Evolutionary conservation across 2,329 filamentous ascomycete species (phyloP), one percentile per base, ranked within the genome.

Genomic region (Drechslerella coelobrocha): DNA sequence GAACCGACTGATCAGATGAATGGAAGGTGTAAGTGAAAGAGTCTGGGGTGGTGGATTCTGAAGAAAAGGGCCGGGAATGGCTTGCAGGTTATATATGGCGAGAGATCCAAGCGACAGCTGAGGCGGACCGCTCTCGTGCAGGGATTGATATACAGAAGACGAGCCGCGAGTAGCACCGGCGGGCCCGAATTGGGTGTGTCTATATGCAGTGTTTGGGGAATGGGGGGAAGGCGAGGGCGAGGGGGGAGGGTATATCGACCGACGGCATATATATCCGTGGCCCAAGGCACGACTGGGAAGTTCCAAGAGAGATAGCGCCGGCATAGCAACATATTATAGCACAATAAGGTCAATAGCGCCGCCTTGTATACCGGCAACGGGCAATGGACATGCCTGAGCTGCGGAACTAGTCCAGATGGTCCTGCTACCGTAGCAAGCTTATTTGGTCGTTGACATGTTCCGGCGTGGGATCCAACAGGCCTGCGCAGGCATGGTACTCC

Each of bases 241-340:
- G 34, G 12, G n/a, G n/a, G n/a, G n/a, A n/a, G 34, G 34, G 34
- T 5, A 39, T 39, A 39, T 39, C 34, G 34, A 39, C 17, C 34
- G 34, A 39, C 34, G 34, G 34, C 34, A 39, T 39, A 39, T 39
- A 34, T 51, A 51, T 51, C 24, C n/a, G n/a, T 41, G 21, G 31
- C 17, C 21, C 27, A 10, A 21, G 17, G 7, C 31, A 54, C 51
- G 31, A 54, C 37, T 37, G 31, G 27, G 19, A 60, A 60, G 21
- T 39, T 31, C 55, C 10, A 41, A 60, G 27, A 50, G 41, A 59
- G 54, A 47, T 34, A 48, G 26, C 12, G n/a, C 41, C 41, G 34
- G 31, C 21, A 24, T 12, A 29, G 17, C 29, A 19, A 21, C 29
- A 47, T 29, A 21, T 31, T 52, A 52, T 43, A n/a, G n/a, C n/a